Base-by-base conservation (phyloP, 345 rosid species). In the Citrus australasica region DNA sequence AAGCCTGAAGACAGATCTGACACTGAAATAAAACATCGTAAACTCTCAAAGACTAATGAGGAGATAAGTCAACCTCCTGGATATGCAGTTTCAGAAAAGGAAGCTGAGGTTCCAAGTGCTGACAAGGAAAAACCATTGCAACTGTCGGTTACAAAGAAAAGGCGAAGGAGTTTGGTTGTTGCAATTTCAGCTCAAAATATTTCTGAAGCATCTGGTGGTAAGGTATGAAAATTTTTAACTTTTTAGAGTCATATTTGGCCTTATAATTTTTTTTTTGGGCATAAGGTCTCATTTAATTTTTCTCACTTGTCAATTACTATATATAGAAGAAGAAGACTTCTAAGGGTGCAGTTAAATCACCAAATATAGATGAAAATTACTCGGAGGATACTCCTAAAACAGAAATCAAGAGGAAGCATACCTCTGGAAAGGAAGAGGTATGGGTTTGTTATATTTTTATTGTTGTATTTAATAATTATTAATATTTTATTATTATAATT, bases 351-450 rank as follows among this genome's bases (percentile, higher is more conserved):
- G 14, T 51, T 70, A 70, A 70, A 76, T 73, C 77, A 59, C 63
- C 79, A 30, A 66, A 46, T 72, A 61, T 58, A 82, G 84, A 78
- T 55, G 85, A 78, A 76, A 73, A 67, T 77, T 16, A 19, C 56
- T 42, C 46, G 22, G 84, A 83, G 73, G 85, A 84, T 78, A 78
- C 82, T 55, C 82, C 86, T 73, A 83, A 79, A 82, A 83, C 82
- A 69, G 83, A 79, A 74, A 40, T 73, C 77, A 83, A 81, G 77
- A 83, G 84, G 83, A 88, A 68, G 63, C 84, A 69, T 32, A 59
- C 89, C 62, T 73, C 84, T 16, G 78, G 82, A 79, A 88, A 85
- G 83, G 86, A 81, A 82, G 83, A 79, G 86, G 90, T 87, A 87
- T 63, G 77, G 42, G 22, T 17, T 30, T 65, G 58, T 69, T 53